Percentiles rank a stretch among this genome's conserved stretches.
phyloP scores from a whole-genome alignment of 352 stramenopile species.

The Aphanomyces astaci region DNA sequence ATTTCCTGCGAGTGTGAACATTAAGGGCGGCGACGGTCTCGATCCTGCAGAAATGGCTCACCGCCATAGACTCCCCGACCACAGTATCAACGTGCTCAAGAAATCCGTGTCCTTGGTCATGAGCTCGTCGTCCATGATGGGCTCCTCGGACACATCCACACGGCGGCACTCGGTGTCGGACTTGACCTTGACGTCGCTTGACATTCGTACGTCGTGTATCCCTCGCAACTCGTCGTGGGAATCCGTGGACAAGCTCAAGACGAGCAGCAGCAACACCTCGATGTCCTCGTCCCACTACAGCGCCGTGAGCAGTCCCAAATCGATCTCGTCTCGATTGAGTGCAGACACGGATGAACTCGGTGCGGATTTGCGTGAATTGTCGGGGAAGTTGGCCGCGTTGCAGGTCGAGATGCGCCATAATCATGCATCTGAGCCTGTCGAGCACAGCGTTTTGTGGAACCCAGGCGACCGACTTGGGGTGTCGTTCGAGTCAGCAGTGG shows the following conservation, averaged over 20 bases:
- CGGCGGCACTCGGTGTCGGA: constrained; percentile 28
- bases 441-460: constrained; percentile 61
- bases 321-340: background rate
- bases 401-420: constrained; percentile 54
- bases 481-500: constrained; percentile 38
- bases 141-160: constrained; percentile 24
- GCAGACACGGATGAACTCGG: constrained; percentile 46
- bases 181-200: constrained; percentile 27
- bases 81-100: constrained; percentile 60
- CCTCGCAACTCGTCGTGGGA: background rate
- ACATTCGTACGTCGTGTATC: constrained; percentile 28
- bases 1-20: constrained; percentile 37
- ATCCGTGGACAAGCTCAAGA: constrained; percentile 4
- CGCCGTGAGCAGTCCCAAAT: constrained; percentile 4
- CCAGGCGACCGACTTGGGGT: constrained; percentile 67
- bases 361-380: constrained; percentile 58
- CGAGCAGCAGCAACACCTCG: background rate
- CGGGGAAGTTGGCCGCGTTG: constrained; percentile 61
- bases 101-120: constrained; percentile 30
- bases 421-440: constrained; percentile 17
- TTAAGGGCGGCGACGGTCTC: constrained; percentile 43
- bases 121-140: background rate
- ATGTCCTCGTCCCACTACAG: background rate
- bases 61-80: constrained; percentile 50
- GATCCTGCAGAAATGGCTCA: constrained; percentile 63